These are phyloP conservation scores for Mercurialis annua DNA, from an alignment of 345 rosid genomes.

Conservation along the genomic window DNA sequence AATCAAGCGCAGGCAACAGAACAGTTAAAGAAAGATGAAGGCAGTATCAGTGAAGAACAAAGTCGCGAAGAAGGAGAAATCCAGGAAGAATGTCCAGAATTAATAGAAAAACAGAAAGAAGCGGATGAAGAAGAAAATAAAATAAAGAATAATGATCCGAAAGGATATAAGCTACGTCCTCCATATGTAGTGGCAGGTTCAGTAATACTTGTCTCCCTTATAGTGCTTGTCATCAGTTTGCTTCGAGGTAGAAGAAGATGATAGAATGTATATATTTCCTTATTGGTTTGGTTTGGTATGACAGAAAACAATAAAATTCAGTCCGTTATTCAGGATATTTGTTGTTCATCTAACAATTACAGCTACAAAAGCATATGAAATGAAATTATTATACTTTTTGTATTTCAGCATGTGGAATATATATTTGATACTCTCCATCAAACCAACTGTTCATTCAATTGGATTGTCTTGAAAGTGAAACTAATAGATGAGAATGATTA, in stretches of 20 bases:
- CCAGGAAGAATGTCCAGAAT: conserved; percentile 11
- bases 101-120: conserved; percentile 22
- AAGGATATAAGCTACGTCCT: conserved; percentile 23
- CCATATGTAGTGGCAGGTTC: conserved; percentile 53
- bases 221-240: conserved; percentile 44
- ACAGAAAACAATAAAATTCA: conserved; percentile 1
- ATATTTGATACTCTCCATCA: too few species aligned
- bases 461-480: too few species aligned
- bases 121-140: conserved; percentile 6
- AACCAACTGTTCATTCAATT: too few species aligned
- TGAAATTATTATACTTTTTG: too few species aligned
- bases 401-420: too few species aligned
- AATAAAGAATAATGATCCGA: conserved; percentile 4
- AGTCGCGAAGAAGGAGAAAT: background rate
- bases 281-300: background rate
- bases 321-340: too few species aligned
- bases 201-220: conserved; percentile 48
- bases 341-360: too few species aligned
- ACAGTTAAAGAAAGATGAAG: background rate
- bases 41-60: too few species aligned
- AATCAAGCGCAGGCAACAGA: background rate
- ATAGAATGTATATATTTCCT: background rate
- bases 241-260: conserved; percentile 46
- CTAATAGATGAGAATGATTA: too few species aligned
- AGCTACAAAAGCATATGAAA: too few species aligned